Conservation (phyloP, 1,284 basidiomycete genomes). For the Rugosomyces carneus region DNA sequence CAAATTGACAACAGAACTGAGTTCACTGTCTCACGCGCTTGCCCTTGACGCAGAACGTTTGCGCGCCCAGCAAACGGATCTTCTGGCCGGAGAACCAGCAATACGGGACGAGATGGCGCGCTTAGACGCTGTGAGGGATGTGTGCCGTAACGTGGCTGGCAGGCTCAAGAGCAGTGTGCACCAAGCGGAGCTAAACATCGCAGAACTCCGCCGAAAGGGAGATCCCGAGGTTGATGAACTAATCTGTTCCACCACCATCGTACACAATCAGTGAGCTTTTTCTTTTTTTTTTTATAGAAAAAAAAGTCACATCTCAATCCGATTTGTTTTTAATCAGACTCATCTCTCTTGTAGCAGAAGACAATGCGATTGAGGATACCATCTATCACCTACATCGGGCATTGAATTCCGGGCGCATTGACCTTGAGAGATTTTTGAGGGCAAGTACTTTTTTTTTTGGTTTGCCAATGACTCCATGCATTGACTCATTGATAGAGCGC, state of each 20-base stretch:
- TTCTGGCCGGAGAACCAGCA: constrained; percentile 85
- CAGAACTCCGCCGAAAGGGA: constrained; percentile 65
- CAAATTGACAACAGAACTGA: constrained; percentile 68
- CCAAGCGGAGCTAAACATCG: constrained; percentile 61
- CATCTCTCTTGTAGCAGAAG: constrained; percentile 94
- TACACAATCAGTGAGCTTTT: constrained; percentile 79
- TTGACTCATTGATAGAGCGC: constrained; percentile 54
- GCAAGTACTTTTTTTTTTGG: constrained; percentile 36
- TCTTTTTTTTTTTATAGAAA: constrained; percentile 10
- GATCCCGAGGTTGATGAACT: constrained; percentile 89
- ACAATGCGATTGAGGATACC: constrained; percentile 97
- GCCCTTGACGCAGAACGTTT: constrained; percentile 70
- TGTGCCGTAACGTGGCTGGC: constrained; percentile 75
- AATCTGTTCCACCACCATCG: constrained; percentile 90
- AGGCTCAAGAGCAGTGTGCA: constrained; percentile 60
- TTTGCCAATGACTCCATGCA: constrained; percentile 2
- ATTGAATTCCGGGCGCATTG: constrained; percentile 86
- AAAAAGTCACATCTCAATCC: constrained; percentile 6
- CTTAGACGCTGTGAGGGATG: constrained; percentile 91
- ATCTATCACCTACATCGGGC: constrained; percentile 96
- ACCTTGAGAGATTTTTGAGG: constrained; percentile 88
- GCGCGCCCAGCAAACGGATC: constrained; percentile 74
- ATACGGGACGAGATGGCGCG: constrained; percentile 94
- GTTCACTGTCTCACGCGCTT: constrained; percentile 60
- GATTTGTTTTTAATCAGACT: constrained; percentile 47